Evolutionary conservation across 306 rosid genomes (phyloP), one percentile per base, ranked within the genome.

Genomic region (Gynostemma pentaphyllum): DNA sequence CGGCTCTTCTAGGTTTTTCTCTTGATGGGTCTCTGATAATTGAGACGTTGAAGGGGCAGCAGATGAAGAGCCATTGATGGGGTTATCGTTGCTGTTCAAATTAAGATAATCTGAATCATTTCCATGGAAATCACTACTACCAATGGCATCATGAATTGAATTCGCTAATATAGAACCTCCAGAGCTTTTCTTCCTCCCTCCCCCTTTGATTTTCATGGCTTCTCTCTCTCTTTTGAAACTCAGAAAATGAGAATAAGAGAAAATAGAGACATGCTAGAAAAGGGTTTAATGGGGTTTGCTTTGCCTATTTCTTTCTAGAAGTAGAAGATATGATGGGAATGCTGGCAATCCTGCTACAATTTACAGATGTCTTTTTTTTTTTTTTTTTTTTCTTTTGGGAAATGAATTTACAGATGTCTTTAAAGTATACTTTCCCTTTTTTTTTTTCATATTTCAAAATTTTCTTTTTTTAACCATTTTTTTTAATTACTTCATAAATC

Each of bases 131-230:
- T 27, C 74, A 66, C 19, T 44, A 16, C 15, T 61, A 1, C 63
- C 71, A 51, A 5, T 59, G 40, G 62, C 52, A 21, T 22, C 64
- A 4, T 27, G 63, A 63, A 21, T 50, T 9, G 71, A 40, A 40
- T 18, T 34, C 52, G 72, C 48, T 68, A 57, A 23, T 21, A 71
- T 7, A 39, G 78, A 72, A 64, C 72, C 55, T 5, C 23, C 47
- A 19, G 37, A 57, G 46, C 55, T 49, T 66, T 61, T 75, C 75
- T 52, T 84, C 78, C 65, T 75, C 39, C 65, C 80, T 1, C 73
- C 82, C 65, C 78, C 81, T 71, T 85, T 80, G 79, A 78, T 80
- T 62, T 70, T 76, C 78, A 71, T 59, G 36, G 6, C 19, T 16
- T 44, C 47, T 16, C 28, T 15, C 50, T 42, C 68, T 14, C 55